Conservation (phyloP, 768 basidiomycete genomes). For the Chalciporus pseudorubinellus region DNA sequence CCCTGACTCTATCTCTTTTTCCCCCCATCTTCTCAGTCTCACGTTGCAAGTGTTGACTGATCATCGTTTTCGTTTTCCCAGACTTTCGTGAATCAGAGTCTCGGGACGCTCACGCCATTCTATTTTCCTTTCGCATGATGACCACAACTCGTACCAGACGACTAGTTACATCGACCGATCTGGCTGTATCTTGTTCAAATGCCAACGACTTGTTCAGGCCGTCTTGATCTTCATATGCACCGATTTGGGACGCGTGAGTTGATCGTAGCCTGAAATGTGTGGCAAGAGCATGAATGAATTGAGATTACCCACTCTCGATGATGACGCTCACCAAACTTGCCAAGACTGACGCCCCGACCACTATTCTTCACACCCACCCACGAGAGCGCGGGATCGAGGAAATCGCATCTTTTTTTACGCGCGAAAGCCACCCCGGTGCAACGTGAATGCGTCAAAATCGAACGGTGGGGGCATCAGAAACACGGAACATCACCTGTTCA, state of each 20-base stretch:
- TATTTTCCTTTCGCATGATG: too few species aligned
- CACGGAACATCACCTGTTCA: constrained; percentile 61
- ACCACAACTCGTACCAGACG: too few species aligned
- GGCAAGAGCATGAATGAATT: background rate
- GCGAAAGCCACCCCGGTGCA: too few species aligned
- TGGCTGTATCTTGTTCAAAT: background rate
- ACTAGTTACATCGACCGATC: background rate
- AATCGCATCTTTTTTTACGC: constrained; percentile 70
- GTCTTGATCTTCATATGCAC: constrained; percentile 83
- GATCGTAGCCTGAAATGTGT: constrained; percentile 67
- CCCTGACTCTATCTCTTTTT: constrained; percentile 23
- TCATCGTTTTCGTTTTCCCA: background rate
- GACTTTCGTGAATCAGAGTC: too few species aligned
- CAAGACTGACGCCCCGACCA: constrained; percentile 87
- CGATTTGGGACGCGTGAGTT: constrained; percentile 76
- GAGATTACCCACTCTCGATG: background rate
- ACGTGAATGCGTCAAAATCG: background rate
- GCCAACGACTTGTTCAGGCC: constrained; percentile 3
- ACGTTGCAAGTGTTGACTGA: constrained; percentile 3
- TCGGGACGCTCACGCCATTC: too few species aligned
- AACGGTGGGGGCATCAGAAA: background rate
- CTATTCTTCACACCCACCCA: constrained; percentile 97
- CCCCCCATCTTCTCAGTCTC: background rate
- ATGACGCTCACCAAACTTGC: constrained; percentile 74
- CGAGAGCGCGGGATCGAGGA: constrained; percentile 85